Percentiles rank a stretch among this genome's conserved stretches.
Evolutionary conservation across 768 basidiomycete species (phyloP).

Genomic region (Suillus discolor): DNA sequence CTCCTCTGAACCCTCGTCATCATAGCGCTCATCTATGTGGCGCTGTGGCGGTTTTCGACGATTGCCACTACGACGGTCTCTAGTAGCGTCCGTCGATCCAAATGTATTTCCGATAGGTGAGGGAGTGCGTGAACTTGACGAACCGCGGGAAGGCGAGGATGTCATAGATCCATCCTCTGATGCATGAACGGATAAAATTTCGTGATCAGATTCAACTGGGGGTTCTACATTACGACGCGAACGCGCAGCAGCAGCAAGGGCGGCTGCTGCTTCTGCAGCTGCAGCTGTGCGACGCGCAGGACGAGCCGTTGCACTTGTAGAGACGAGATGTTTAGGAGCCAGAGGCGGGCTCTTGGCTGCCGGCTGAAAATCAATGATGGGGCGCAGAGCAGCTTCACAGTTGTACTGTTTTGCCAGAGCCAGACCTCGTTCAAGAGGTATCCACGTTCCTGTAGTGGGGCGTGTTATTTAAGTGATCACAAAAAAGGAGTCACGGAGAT

Average conservation of each 20-base stretch:
- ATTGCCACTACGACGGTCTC: conserved; percentile 35
- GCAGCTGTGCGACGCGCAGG: conserved; percentile 30
- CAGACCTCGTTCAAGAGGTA: conserved; percentile 90
- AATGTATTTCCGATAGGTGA: conserved; percentile 69
- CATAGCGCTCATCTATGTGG: conserved; percentile 47
- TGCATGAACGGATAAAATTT: conserved; percentile 64
- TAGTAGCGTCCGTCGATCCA: conserved; percentile 29
- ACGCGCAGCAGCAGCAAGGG: conserved; percentile 53
- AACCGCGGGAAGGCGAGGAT: conserved; percentile 83
- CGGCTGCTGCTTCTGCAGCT: conserved; percentile 19
- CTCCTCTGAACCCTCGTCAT: conserved; percentile 48
- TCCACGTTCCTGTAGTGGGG: conserved; percentile 86
- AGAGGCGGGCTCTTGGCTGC: conserved; percentile 89
- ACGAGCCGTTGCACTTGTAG: conserved; percentile 50
- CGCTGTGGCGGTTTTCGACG: conserved; percentile 53
- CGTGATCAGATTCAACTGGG: conserved; percentile 64
- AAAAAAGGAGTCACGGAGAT: conserved; percentile 11
- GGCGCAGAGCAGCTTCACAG: conserved; percentile 82
- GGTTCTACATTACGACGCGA: conserved; percentile 53
- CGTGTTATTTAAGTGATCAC: background rate
- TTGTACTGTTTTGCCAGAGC: conserved; percentile 89
- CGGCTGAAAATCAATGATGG: conserved; percentile 93
- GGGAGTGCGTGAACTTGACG: conserved; percentile 91
- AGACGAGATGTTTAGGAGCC: conserved; percentile 94
- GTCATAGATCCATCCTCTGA: conserved; percentile 92